Conservation (phyloP, 2,329 filamentous ascomycete species). For the Plectosphaerella cucumerina region DNA sequence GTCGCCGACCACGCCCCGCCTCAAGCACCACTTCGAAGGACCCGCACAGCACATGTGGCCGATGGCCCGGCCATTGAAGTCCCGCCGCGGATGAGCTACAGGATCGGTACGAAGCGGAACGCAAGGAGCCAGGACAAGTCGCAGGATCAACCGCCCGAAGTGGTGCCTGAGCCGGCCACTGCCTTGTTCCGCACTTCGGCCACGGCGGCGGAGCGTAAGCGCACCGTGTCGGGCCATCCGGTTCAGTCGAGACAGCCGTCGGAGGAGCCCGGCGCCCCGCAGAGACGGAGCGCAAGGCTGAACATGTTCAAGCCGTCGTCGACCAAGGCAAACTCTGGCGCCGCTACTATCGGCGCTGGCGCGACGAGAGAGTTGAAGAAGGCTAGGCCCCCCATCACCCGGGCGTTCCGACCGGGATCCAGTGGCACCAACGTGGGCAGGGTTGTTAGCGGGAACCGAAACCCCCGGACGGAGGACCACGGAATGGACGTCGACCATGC, state of each 20-base stretch:
- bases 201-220: constrained; percentile 66
- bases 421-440: constrained; percentile 72
- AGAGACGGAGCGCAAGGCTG: constrained; percentile 68
- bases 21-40: constrained; percentile 48
- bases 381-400: constrained; percentile 67
- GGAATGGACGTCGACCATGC: constrained; percentile 66
- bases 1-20: constrained; percentile 36
- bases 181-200: constrained; percentile 34
- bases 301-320: constrained; percentile 66
- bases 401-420: constrained; percentile 62
- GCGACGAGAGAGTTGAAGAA: constrained; percentile 77
- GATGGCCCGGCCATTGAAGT: constrained; percentile 51
- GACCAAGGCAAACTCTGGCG: constrained; percentile 57
- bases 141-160: constrained; percentile 29
- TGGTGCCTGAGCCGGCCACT: constrained; percentile 35
- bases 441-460: constrained; percentile 87
- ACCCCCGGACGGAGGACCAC: constrained; percentile 59
- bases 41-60: constrained; percentile 44
- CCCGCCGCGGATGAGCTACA: constrained; percentile 57
- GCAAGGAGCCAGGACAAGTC: constrained; percentile 31
- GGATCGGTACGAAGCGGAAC: constrained; percentile 40
- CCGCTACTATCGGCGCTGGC: constrained; percentile 52
- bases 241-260: constrained; percentile 45
- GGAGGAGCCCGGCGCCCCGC: constrained; percentile 59
- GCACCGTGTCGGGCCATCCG: constrained; percentile 84